These are phyloP conservation scores for Pythium monospermum DNA, from an alignment of 352 stramenopile genomes.

Conservation along the genomic window DNA sequence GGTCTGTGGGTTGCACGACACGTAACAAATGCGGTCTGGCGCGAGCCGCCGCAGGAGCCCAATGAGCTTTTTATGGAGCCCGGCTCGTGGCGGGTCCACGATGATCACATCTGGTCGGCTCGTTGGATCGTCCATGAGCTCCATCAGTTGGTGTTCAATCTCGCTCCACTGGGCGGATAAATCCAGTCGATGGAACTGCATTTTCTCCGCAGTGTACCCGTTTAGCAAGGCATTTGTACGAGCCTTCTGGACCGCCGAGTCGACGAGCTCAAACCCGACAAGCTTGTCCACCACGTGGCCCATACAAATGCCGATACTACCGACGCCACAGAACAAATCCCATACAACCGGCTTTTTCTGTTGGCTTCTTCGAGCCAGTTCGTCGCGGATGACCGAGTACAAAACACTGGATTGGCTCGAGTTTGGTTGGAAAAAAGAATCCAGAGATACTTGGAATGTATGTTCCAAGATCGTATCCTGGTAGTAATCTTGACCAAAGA, in stretches of 20 bases:
- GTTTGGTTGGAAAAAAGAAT: slow-evolving; percentile 83
- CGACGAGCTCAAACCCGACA: slow-evolving; percentile 68
- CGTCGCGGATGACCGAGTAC: slow-evolving; percentile 47
- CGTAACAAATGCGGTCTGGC: slow-evolving; percentile 57
- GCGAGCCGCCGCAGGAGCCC: slow-evolving; percentile 41
- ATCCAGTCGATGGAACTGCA: slow-evolving; percentile 64
- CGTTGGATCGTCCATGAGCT: slow-evolving; percentile 3
- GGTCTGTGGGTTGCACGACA: slow-evolving; percentile 70
- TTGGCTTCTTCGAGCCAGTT: slow-evolving; percentile 17
- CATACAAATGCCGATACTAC: slow-evolving; percentile 78
- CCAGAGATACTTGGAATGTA: slow-evolving; percentile 57
- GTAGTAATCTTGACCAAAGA: slow-evolving; percentile 42
- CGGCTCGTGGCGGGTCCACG: slow-evolving; percentile 65
- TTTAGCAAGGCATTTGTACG: slow-evolving; percentile 54
- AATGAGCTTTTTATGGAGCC: slow-evolving; percentile 65
- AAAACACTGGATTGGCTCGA: slow-evolving; percentile 46
- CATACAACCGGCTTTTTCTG: slow-evolving; percentile 49
- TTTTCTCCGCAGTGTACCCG: slow-evolving; percentile 40
- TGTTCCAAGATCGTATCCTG: slow-evolving; percentile 60
- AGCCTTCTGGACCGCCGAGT: slow-evolving; percentile 48
- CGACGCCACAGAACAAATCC: slow-evolving; percentile 79
- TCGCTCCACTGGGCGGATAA: slow-evolving; percentile 48
- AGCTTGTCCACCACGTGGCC: slow-evolving; percentile 34
- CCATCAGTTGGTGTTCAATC: slow-evolving; percentile 27
- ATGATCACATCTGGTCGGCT: slow-evolving; percentile 57